Base-by-base conservation (phyloP, 345 rosid genomes). In the Crucihimalaya himalaica region DNA sequence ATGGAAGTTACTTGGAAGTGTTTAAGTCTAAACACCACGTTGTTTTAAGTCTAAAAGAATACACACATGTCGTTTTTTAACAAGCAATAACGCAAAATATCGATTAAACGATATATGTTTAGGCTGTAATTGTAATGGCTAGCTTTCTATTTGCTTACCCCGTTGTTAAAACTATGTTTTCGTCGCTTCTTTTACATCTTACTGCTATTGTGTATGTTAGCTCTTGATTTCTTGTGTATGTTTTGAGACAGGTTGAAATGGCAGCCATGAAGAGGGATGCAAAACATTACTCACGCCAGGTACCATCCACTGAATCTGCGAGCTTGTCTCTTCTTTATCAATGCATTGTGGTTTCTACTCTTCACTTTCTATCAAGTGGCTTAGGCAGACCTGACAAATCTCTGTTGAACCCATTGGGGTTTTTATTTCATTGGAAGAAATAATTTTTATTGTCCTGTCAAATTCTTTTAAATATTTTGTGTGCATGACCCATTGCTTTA, bases 261-360 rank as follows among this genome's bases (percentile, higher is more conserved):
- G 97, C 99, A 48, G 92, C 98, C 69, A 88, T 95, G 97, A 92
- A 89, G 85, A 89, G 98, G 78, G 99, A 95, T 84, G 97, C 99
- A n/a, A 98, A 95, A 79, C 99, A 89, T 77, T 95, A 95, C 86
- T 95, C 99, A 55, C 94, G 98, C 35, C 96, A 95, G 94, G 99
- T 95, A 70, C 78, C 47, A 59, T 69, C 55, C 67, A 48, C 66
- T 12, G 56, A 71, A 20, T 76, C 58, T 75, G 37, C 68, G 9
- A 57, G 50, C 28, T 29, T 59, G 74, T 68, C 60, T 25, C 46
- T 72, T 66, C 37, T 72, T n/a, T 51, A 8, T 61, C 63, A 46
- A 65, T 35, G 64, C 40, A 43, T 48, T 45, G 20, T 19, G 35
- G 51, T 47, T 60, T 31, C 16, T n/a, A 51, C 8, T n/a, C 35